Evolutionary conservation across 495 filamentous ascomycete genomes (phyloP).

Genomic region (Lophiostoma macrostomum): DNA sequence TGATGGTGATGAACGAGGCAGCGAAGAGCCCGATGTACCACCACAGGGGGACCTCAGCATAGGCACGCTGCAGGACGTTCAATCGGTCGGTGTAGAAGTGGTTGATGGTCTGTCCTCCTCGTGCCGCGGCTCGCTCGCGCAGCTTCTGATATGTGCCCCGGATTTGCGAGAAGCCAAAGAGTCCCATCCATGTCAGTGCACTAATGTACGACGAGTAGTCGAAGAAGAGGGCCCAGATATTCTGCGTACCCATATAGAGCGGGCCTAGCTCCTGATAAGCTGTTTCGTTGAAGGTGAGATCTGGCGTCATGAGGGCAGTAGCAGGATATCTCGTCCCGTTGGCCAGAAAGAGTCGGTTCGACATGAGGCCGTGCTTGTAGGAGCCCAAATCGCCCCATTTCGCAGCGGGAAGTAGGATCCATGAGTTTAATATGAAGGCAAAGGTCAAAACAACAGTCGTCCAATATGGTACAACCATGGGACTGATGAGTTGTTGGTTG

Average conservation of each 20-base stretch:
- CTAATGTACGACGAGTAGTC: constrained; percentile 57
- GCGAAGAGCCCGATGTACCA: constrained; percentile 53
- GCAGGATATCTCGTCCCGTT: constrained; percentile 53
- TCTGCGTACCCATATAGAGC: constrained; percentile 53
- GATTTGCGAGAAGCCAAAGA: constrained; percentile 52
- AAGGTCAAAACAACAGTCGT: constrained; percentile 53
- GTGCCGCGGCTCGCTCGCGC: constrained; percentile 28
- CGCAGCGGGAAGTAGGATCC: constrained; percentile 54
- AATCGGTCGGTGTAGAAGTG: constrained; percentile 54
- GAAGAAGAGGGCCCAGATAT: constrained; percentile 56
- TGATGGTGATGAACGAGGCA: constrained; percentile 47
- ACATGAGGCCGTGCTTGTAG: constrained; percentile 54
- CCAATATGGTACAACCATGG: constrained; percentile 56
- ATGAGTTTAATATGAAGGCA: constrained; percentile 54
- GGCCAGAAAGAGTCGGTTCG: constrained; percentile 50
- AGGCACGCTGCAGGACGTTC: constrained; percentile 54
- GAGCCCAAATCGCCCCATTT: constrained; percentile 53
- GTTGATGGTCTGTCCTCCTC: constrained; percentile 42
- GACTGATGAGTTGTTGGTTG: constrained; percentile 49
- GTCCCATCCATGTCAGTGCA: constrained; percentile 54
- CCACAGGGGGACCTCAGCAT: constrained; percentile 55
- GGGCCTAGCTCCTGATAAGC: constrained; percentile 51
- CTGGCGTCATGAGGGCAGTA: constrained; percentile 45
- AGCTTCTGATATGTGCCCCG: constrained; percentile 45
- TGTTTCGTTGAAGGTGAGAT: constrained; percentile 52